Evolutionary conservation across 495 filamentous ascomycete species (phyloP).

Genomic region (Trichoderma virens): DNA sequence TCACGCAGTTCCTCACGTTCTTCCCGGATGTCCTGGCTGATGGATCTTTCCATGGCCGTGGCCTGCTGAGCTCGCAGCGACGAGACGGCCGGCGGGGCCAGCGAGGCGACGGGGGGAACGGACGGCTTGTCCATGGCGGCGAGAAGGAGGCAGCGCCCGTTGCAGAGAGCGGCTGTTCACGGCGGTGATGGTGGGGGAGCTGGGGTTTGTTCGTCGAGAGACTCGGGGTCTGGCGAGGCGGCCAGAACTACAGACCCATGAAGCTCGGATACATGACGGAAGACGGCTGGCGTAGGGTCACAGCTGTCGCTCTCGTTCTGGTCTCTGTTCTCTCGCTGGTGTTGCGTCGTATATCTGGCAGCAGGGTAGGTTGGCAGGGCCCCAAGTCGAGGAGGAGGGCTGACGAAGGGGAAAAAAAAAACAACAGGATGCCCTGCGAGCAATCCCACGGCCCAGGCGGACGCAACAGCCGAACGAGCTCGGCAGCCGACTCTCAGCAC

Average conservation of each 20-base stretch:
- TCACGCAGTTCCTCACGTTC: conserved; percentile 89
- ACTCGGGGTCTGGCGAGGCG: conserved; percentile 32
- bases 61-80: conserved; percentile 40
- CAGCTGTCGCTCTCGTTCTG: neutral
- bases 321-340: neutral
- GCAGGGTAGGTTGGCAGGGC: neutral
- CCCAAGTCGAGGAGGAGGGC: neutral
- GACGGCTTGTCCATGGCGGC: conserved; percentile 15
- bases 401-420: neutral
- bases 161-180: neutral
- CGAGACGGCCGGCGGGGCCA: conserved; percentile 40
- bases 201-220: conserved; percentile 15
- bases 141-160: neutral
- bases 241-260: conserved; percentile 42
- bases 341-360: neutral
- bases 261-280: conserved; percentile 42
- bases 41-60: conserved; percentile 43
- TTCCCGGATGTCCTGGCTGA: conserved; percentile 49
- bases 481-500: neutral
- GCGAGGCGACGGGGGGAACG: conserved; percentile 26
- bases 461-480: neutral
- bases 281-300: conserved; percentile 1
- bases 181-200: neutral
- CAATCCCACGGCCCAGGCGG: neutral
- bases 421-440: neutral